Percentiles rank a stretch among this genome's conserved stretches.
phyloP scores from a whole-genome alignment of 129 eudicot genomes.

The Scalesia atractyloides region DNA sequence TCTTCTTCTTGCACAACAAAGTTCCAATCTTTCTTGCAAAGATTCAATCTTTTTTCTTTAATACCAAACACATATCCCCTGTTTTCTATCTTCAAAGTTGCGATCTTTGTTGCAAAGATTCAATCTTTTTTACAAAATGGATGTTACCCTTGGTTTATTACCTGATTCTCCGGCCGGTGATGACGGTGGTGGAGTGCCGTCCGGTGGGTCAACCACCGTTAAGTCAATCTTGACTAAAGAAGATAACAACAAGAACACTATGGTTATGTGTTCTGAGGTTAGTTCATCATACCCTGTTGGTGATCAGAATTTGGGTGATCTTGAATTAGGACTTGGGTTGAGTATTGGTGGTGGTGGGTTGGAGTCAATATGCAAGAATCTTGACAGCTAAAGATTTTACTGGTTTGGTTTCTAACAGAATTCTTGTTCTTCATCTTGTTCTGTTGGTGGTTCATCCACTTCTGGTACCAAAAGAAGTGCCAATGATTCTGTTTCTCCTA shows the following conservation, averaged over 20 bases:
- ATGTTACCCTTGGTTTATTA: constrained; percentile 40
- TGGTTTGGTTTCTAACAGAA: constrained; percentile 28
- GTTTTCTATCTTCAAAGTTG: constrained; percentile 14
- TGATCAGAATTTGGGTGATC: constrained; percentile 43
- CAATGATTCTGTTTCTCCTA: constrained; percentile 77
- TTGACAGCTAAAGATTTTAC: constrained; percentile 86
- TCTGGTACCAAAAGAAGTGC: constrained; percentile 79
- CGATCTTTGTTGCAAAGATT: not conserved
- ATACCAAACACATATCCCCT: constrained; percentile 32
- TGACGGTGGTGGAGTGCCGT: constrained; percentile 42
- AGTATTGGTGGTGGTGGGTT: constrained; percentile 68
- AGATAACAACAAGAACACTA: constrained; percentile 33
- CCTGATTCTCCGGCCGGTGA: constrained; percentile 29
- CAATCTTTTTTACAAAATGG: constrained; percentile 38
- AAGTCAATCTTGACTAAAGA: constrained; percentile 52
- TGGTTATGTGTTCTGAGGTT: constrained; percentile 54
- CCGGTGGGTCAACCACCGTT: constrained; percentile 48
- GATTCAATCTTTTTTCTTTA: constrained; percentile 17
- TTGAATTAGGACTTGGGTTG: constrained; percentile 91
- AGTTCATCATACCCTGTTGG: constrained; percentile 57
- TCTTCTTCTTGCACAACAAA: constrained; percentile 21
- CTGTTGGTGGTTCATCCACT: constrained; percentile 39
- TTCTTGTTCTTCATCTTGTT: constrained; percentile 60
- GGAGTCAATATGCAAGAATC: constrained; percentile 74
- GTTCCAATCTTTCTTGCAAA: not conserved